phyloP scores from a whole-genome alignment of 257 asterid genomes.

The Solanum ossicruentum region DNA sequence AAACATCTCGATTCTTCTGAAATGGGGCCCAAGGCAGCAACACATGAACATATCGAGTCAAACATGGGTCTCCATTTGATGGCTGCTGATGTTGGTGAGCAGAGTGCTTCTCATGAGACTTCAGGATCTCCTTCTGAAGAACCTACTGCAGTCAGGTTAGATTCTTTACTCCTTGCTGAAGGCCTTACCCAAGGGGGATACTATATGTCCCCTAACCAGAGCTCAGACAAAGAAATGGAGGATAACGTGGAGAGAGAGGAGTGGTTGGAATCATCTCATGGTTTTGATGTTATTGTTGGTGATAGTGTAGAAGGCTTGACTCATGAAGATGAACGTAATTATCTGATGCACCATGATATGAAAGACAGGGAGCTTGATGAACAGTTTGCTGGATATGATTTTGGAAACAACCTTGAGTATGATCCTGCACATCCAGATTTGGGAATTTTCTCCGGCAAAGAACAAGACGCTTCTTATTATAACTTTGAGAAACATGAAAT shows the following conservation, averaged over 20 bases:
- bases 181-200: constrained; percentile 1
- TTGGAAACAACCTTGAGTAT: constrained; percentile 4
- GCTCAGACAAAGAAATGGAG: constrained; percentile 15
- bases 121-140: constrained; percentile 16
- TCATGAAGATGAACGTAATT: constrained; percentile 12
- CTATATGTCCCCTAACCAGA: constrained; percentile 1
- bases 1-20: neutral
- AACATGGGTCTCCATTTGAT: neutral
- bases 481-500: neutral
- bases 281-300: constrained; percentile 30
- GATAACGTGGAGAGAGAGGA: constrained; percentile 14
- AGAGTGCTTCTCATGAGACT: neutral
- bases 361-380: constrained; percentile 9
- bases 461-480: neutral
- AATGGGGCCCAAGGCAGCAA: neutral
- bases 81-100: neutral
- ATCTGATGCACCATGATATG: constrained; percentile 4
- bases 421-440: constrained; percentile 16
- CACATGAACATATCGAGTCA: neutral
- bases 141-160: constrained; percentile 11
- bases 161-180: constrained; percentile 1
- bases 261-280: constrained; percentile 26
- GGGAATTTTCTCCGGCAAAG: neutral
- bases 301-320: constrained; percentile 11
- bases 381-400: constrained; percentile 10